Evolutionary conservation across 225 moss, liverwort and hornwort species (phyloP), one percentile per base, ranked within the genome.

Genomic region (Straminergon stramineum): DNA sequence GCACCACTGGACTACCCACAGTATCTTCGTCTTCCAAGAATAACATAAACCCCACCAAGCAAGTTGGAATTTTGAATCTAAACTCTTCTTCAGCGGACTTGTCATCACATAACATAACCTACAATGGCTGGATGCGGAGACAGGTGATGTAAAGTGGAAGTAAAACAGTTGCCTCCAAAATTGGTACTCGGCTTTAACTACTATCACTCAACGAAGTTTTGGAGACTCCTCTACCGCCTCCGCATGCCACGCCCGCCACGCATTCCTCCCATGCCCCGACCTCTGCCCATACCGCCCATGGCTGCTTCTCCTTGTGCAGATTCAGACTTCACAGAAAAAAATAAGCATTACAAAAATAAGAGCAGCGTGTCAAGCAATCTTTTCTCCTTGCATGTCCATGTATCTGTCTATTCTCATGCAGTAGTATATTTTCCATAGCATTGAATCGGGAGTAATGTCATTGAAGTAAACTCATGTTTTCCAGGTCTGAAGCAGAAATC

Each of bases 211-310:
- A 89, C 32, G 77, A 13, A 75, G 63, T 64, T 60, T 10, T 70
- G 20, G 43, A 70, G n/a, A 84, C 28, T 70, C 69, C 63, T 87
- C 93, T 94, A 94, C 83, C 93, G 94, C 61, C 93, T 91, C 52
- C 93, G 93, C 93, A 93, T 94, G 51, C 93, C 93, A 82, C 94
- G 93, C n/a, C 94, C 94, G 52, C 94, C 94, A 80, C 94, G 92
- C 90, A 88, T 90, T 81, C 85, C 93, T 64, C 93, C 92, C 93
- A 91, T 92, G 37, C 94, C 93, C 87, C 92, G 92, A 35, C 94
- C 93, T 91, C 93, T 89, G 76, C 94, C 94, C 89, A 89, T 89
- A 66, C 91, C 93, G 64, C 93, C 91, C 90, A 91, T 91, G 5
- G 70, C 91, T 79, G 79, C 92, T 85, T 94, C 94, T 55, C 91